Percentiles rank a stretch among this genome's conserved stretches.
Conservation (phyloP, 1,284 basidiomycete genomes). For the Inonotus obliquus region DNA sequence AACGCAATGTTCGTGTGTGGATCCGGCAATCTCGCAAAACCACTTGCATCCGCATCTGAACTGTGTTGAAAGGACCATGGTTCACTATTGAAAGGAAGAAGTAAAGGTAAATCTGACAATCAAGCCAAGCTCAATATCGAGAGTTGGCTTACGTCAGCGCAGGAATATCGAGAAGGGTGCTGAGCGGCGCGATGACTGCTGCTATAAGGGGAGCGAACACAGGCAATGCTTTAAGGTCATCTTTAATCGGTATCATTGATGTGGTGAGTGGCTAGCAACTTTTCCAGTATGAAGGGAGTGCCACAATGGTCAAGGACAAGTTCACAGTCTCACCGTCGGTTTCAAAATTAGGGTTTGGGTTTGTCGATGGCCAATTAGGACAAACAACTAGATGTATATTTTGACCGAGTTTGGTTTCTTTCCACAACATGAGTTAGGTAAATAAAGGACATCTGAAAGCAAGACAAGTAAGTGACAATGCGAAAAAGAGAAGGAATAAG, state of each 20-base stretch:
- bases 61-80: constrained; percentile 27
- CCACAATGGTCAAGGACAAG: too few species aligned
- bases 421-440: constrained; percentile 16
- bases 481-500: background rate
- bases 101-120: constrained; percentile 19
- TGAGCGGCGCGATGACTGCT: constrained; percentile 35
- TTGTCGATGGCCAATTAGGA: background rate
- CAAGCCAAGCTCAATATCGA: background rate
- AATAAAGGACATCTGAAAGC: constrained; percentile 5
- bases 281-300: background rate
- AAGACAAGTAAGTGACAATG: constrained; percentile 4
- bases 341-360: background rate
- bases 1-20: constrained; percentile 30
- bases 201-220: constrained; percentile 30
- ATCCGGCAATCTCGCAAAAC: constrained; percentile 28
- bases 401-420: background rate
- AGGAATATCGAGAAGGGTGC: constrained; percentile 39
- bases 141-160: constrained; percentile 26
- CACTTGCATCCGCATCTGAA: constrained; percentile 17
- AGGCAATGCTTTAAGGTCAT: constrained; percentile 12
- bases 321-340: too few species aligned
- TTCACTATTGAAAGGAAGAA: background rate
- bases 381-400: constrained; percentile 4
- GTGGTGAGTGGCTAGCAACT: background rate
- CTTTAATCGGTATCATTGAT: constrained; percentile 9